A percentile compares a stretch with the other conserved stretches of the same genome.
Evolutionary conservation across 345 rosid species (phyloP).

Genomic region (Bruguiera parviflora): DNA sequence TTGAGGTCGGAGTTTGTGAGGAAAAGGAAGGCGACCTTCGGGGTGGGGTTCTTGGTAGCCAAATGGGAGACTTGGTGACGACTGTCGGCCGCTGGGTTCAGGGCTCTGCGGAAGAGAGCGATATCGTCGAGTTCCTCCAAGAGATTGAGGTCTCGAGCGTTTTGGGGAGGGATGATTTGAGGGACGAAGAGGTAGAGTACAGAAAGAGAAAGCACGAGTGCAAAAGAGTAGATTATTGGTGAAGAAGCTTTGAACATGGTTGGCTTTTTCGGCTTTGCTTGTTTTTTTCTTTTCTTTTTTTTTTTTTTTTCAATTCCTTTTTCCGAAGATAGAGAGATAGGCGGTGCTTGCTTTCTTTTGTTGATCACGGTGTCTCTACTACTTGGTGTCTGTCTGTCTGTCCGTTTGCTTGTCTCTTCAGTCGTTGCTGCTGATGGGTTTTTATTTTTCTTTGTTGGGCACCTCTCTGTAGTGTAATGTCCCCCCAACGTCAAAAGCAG

Average conservation of each 20-base stretch:
- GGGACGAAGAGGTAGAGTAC: slow-evolving; percentile 46
- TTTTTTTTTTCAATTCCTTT: no score
- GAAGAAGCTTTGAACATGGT: slow-evolving; percentile 50
- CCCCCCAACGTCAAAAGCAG: no score
- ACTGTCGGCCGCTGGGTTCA: slow-evolving; percentile 13
- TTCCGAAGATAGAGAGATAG: no score
- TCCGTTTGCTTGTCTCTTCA: no score
- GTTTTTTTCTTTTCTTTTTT: no score
- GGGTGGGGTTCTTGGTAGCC: slow-evolving; percentile 36
- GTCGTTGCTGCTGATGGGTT: no score
- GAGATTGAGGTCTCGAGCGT: slow-evolving; percentile 14
- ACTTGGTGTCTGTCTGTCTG: no score
- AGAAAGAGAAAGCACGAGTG: slow-evolving; percentile 55
- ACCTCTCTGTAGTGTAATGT: no score
- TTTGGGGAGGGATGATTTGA: slow-evolving; percentile 24
- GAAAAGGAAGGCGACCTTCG: slow-evolving; percentile 89
- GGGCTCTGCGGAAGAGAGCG: slow-evolving; percentile 60
- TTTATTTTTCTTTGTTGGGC: no score
- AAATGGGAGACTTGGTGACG: slow-evolving; percentile 33
- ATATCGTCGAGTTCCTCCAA: slow-evolving; percentile 58
- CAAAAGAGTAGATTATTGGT: slow-evolving; percentile 41
- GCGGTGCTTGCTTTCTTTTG: no score
- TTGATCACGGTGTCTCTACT: no score
- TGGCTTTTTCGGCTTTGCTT: background rate
- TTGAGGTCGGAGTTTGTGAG: slow-evolving; percentile 80